Evolutionary conservation across 768 basidiomycete species (phyloP).

Genomic region (Symmetrospora coprosmae): DNA sequence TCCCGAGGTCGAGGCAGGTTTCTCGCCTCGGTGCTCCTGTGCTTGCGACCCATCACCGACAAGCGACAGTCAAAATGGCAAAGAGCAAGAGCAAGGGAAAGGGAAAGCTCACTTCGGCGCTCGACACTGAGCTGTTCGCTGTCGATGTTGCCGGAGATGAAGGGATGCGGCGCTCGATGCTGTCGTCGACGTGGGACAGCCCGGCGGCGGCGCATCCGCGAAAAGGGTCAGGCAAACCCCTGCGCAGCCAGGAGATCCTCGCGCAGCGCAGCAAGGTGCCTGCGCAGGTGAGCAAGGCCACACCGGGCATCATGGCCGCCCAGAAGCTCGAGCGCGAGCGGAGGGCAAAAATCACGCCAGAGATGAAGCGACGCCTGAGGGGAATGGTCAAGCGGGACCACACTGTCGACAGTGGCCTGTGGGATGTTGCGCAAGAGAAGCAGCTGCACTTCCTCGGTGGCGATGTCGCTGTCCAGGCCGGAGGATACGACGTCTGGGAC

Average conservation of each 20-base stretch:
- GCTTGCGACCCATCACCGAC: no score
- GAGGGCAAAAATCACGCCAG: slow-evolving; percentile 26
- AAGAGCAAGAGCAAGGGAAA: slow-evolving; percentile 21
- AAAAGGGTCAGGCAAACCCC: slow-evolving; percentile 22
- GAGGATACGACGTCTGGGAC: slow-evolving; percentile 30
- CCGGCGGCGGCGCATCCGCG: slow-evolving; percentile 15
- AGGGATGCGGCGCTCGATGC: neutral
- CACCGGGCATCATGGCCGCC: slow-evolving; percentile 13
- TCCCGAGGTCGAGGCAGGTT: no score
- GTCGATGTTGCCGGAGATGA: slow-evolving; percentile 19
- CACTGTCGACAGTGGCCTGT: slow-evolving; percentile 22
- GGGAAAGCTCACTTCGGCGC: slow-evolving; percentile 1
- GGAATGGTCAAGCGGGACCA: slow-evolving; percentile 26
- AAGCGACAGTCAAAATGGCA: slow-evolving; percentile 16
- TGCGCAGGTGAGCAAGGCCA: slow-evolving; percentile 13
- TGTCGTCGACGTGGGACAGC: slow-evolving; percentile 18
- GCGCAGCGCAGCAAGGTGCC: slow-evolving; percentile 27
- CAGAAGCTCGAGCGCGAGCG: slow-evolving; percentile 26
- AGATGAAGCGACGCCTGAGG: slow-evolving; percentile 20
- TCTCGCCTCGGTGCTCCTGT: no score
- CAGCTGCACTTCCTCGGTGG: neutral
- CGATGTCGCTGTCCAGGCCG: slow-evolving; percentile 17
- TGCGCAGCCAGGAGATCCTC: slow-evolving; percentile 29
- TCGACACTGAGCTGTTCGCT: slow-evolving; percentile 14
- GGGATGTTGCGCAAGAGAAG: slow-evolving; percentile 23